Percentiles rank a stretch among this genome's conserved stretches.
These are phyloP conservation scores for Botrytis elliptica DNA, from an alignment of 2,329 filamentous ascomycete genomes.

Conservation along the genomic window DNA sequence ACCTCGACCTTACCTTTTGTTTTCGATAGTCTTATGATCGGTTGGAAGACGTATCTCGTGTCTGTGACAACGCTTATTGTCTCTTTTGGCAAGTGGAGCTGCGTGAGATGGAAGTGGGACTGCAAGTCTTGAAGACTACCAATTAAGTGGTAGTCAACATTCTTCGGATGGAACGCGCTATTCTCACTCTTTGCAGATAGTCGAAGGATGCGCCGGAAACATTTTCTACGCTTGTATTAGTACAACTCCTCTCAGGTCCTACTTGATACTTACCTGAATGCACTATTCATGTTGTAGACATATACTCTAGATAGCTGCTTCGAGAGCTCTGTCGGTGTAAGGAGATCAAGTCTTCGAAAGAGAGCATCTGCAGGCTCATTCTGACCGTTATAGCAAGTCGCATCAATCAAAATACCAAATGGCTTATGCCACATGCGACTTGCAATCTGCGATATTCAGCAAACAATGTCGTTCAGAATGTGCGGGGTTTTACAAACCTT, in stretches of 20 bases:
- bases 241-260: neutral
- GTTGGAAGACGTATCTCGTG: slow-evolving; percentile 63
- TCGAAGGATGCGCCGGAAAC: slow-evolving; percentile 62
- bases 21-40: slow-evolving; percentile 64
- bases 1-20: slow-evolving; percentile 71
- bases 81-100: slow-evolving; percentile 66
- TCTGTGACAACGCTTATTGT: slow-evolving; percentile 68
- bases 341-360: slow-evolving; percentile 60
- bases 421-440: slow-evolving; percentile 69
- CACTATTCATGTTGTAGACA: slow-evolving; percentile 72
- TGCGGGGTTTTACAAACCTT: slow-evolving; percentile 48
- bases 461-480: slow-evolving; percentile 1
- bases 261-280: slow-evolving; percentile 59
- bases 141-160: slow-evolving; percentile 65
- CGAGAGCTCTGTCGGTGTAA: slow-evolving; percentile 61
- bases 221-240: slow-evolving; percentile 52
- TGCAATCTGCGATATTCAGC: slow-evolving; percentile 51
- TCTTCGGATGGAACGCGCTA: slow-evolving; percentile 61
- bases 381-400: slow-evolving; percentile 68
- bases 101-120: slow-evolving; percentile 63
- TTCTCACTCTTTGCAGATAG: slow-evolving; percentile 59
- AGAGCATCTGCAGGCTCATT: slow-evolving; percentile 65
- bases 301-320: slow-evolving; percentile 61
- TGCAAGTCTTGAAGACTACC: slow-evolving; percentile 66
- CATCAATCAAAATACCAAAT: slow-evolving; percentile 66